These are phyloP conservation scores for Pseudofabraea citricarpa DNA, from an alignment of 2,329 filamentous ascomycete genomes.

Conservation along the genomic window DNA sequence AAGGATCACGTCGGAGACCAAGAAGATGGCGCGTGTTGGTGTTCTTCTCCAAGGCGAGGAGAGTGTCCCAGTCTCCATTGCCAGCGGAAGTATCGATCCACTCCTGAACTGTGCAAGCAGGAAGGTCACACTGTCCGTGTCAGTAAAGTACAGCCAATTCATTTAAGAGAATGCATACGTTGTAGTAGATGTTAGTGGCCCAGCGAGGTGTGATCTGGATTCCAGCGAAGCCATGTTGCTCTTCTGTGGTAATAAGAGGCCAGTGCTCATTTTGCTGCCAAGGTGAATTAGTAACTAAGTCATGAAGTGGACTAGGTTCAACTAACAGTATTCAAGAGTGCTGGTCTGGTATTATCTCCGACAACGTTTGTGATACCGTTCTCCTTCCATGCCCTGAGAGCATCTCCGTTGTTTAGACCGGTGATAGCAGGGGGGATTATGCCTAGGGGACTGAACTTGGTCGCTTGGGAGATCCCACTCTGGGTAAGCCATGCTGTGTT, in stretches of 20 bases:
- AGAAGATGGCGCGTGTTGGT: constrained; percentile 54
- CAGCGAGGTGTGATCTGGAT: constrained; percentile 54
- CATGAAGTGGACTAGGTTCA: constrained; percentile 46
- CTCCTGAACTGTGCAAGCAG: constrained; percentile 50
- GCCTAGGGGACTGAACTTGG: constrained; percentile 45
- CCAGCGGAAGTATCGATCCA: constrained; percentile 57
- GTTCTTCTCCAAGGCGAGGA: constrained; percentile 44
- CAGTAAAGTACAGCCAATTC: constrained; percentile 15
- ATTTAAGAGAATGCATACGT: constrained; percentile 32
- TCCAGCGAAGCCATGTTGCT: constrained; percentile 48
- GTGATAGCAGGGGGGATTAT: constrained; percentile 61
- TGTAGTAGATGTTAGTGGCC: constrained; percentile 60
- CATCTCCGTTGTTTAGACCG: constrained; percentile 60
- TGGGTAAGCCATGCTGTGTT: constrained; percentile 55
- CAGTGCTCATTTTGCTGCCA: constrained; percentile 39
- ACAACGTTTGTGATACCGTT: constrained; percentile 56
- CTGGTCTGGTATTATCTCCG: constrained; percentile 57
- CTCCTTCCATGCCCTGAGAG: constrained; percentile 52
- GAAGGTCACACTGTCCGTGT: constrained; percentile 49
- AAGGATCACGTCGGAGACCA: constrained; percentile 35
- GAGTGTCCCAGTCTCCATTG: constrained; percentile 44
- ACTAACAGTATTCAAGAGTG: constrained; percentile 46
- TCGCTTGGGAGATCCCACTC: constrained; percentile 41
- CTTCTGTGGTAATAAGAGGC: constrained; percentile 47
- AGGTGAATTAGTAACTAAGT: constrained; percentile 22